phyloP scores from a whole-genome alignment of 331 rosid genomes.

The Stylosanthes scabra region DNA sequence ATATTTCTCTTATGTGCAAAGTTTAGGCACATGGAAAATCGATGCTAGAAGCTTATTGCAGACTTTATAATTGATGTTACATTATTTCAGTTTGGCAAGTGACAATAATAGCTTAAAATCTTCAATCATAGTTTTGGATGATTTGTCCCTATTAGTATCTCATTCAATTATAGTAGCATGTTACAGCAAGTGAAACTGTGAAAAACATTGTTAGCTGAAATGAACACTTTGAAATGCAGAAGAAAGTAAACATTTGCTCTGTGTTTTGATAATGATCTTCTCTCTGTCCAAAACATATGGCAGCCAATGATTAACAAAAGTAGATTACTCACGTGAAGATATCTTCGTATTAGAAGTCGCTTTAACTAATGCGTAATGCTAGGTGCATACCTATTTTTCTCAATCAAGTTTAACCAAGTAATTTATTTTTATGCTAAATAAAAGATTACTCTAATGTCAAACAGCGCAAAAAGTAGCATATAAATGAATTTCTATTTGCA shows the following conservation, averaged over 20 bases:
- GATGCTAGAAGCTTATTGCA: constrained; percentile 3
- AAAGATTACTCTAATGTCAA: no score
- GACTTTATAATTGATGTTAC: background rate
- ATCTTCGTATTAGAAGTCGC: no score
- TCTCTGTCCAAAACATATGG: no score
- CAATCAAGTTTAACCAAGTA: no score
- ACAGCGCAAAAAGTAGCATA: no score
- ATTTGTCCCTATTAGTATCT: background rate
- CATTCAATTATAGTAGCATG: background rate
- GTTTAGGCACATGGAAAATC: background rate
- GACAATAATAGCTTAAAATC: background rate
- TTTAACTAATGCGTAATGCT: no score
- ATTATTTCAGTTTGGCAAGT: background rate
- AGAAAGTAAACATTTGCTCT: constrained; percentile 10
- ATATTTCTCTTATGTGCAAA: background rate
- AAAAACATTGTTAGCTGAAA: constrained; percentile 4
- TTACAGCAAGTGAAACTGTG: background rate
- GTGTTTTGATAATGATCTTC: background rate
- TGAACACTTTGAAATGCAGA: constrained; percentile 15
- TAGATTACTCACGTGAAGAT: no score
- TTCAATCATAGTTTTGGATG: background rate
- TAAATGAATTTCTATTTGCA: no score
- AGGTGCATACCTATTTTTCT: no score
- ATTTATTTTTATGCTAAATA: no score
- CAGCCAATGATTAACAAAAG: no score